Evolutionary conservation across 2,329 filamentous ascomycete genomes (phyloP), one percentile per base, ranked within the genome.

Genomic region (Chrysoporthe austroafricana): DNA sequence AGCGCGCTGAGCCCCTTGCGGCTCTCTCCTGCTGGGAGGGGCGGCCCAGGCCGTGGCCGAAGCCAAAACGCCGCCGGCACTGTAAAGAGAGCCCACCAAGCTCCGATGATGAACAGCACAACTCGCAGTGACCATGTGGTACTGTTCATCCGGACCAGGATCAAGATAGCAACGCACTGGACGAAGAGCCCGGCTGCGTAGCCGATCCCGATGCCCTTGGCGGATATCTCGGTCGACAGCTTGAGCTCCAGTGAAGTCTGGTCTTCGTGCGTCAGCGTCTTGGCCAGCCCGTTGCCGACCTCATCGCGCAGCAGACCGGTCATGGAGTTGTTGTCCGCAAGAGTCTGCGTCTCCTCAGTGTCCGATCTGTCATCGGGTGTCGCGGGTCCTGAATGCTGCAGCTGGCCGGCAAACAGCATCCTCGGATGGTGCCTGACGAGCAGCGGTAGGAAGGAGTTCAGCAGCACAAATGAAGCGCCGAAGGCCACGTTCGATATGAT

Each of bases 401-500:
- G 77, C 43, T 81, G 80, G 34, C 75, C 68, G 6, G 71, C 73
- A 6, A 74, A 74, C 56, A 75, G 73, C 2, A 84, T 69, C 18
- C 82, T 81, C 0, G 92, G 90, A 77, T 98, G 94, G 76, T 97
- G 89, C 59, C 95, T 88, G 67, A 98, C 96, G 11, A 99, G 85
- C 9, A 99, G 83, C 0, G 96, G 96, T 56, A 99, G 82, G 74
- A 97, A 99, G 0, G 94, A 97, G 80, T 99, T 99, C 58, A 99
- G 82, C 14, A 99, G 85, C 2, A 99, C 96, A 77, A 97, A 98
- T 0, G 94, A 97, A 18, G 94, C 94, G 32, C 96, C 96, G 76
- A 97, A 97, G 57, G 93, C 95, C 1, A 93, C 96, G 77, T 98
- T 98, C 46, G 94, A 92, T 62, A 98, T 83, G 71, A 98, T 93